phyloP scores from a whole-genome alignment of 2,329 filamentous ascomycete species.

The Talaromyces marneffei region DNA sequence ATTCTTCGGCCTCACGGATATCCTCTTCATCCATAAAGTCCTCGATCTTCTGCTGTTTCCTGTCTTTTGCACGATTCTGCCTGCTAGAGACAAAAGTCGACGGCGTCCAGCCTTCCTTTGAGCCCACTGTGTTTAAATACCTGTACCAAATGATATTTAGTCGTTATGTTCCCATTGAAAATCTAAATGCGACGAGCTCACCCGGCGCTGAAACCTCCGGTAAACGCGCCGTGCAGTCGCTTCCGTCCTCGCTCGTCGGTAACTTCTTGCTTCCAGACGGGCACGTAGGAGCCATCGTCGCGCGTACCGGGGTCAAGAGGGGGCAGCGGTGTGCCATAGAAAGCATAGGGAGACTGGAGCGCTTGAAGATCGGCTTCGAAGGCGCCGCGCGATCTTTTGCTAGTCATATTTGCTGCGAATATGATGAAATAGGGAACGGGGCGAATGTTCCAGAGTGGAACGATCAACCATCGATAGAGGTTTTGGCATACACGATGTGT shows the following conservation, averaged over 20 bases:
- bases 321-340: conserved; percentile 81
- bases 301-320: conserved; percentile 67
- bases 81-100: conserved; percentile 89
- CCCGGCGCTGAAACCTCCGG: conserved; percentile 94
- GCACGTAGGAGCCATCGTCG: conserved; percentile 88
- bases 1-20: conserved; percentile 75
- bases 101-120: conserved; percentile 96
- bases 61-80: conserved; percentile 66
- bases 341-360: conserved; percentile 65
- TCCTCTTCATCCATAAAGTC: conserved; percentile 99
- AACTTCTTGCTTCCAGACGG: conserved; percentile 97
- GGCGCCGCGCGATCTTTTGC: conserved; percentile 70
- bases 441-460: background rate
- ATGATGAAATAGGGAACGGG: background rate
- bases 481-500: no score
- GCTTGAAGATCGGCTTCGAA: conserved; percentile 70
- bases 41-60: conserved; percentile 63
- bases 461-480: background rate
- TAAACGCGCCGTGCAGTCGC: conserved; percentile 91
- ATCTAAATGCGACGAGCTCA: conserved; percentile 46
- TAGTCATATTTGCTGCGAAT: conserved; percentile 52
- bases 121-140: conserved; percentile 97
- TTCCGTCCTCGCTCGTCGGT: conserved; percentile 87
- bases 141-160: conserved; percentile 44
- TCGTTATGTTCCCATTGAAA: conserved; percentile 24